phyloP scores from a whole-genome alignment of 495 filamentous ascomycete genomes.

The Daldinia caldariorum region DNA sequence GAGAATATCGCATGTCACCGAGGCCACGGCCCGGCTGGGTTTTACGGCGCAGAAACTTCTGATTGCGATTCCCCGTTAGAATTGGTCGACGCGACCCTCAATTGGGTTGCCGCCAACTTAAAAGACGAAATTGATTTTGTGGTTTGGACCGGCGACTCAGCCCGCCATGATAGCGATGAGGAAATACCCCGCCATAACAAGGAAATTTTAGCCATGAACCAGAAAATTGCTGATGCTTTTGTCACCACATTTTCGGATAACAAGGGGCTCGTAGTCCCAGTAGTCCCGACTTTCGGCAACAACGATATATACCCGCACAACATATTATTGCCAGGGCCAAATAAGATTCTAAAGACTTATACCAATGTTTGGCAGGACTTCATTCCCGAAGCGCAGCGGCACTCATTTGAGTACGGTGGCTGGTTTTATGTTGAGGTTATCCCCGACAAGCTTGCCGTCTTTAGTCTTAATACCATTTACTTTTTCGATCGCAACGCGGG shows the following conservation, averaged over 20 bases:
- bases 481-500: slow-evolving; percentile 93
- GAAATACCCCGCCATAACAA: slow-evolving; percentile 74
- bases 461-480: slow-evolving; percentile 97
- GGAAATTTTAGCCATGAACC: slow-evolving; percentile 81
- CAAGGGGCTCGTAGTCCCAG: slow-evolving; percentile 73
- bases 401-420: slow-evolving; percentile 89
- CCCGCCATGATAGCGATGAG: slow-evolving; percentile 94
- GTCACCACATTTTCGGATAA: slow-evolving; percentile 71
- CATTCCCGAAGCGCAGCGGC: slow-evolving; percentile 92
- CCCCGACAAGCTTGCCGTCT: slow-evolving; percentile 82
- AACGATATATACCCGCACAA: slow-evolving; percentile 99
- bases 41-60: slow-evolving; percentile 82
- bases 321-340: slow-evolving; percentile 85
- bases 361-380: slow-evolving; percentile 80
- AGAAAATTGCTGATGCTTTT: slow-evolving; percentile 79
- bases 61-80: slow-evolving; percentile 86
- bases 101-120: slow-evolving; percentile 88
- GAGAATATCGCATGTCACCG: slow-evolving; percentile 80
- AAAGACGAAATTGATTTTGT: slow-evolving; percentile 91
- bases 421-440: slow-evolving; percentile 96
- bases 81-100: slow-evolving; percentile 88
- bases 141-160: slow-evolving; percentile 97
- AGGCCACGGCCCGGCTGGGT: slow-evolving; percentile 77
- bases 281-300: slow-evolving; percentile 92
- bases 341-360: slow-evolving; percentile 80